phyloP scores from a whole-genome alignment of 805 yeast species.

The Yarrowia hollandica region DNA sequence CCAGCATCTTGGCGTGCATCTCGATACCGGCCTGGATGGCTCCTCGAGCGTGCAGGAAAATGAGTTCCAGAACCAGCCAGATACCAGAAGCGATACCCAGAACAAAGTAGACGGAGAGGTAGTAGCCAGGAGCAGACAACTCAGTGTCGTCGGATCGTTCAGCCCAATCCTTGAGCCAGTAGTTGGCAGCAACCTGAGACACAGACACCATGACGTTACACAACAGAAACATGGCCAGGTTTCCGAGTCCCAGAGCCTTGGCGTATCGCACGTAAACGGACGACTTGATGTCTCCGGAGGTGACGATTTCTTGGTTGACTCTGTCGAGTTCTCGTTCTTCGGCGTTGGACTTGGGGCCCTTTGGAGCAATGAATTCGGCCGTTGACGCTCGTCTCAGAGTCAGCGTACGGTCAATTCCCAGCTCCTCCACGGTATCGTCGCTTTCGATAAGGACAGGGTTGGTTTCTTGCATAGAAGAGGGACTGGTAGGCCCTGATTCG shows the following conservation, averaged over 20 bases:
- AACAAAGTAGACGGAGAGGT: constrained; percentile 66
- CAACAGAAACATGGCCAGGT: constrained; percentile 45
- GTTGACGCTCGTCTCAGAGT: constrained; percentile 17
- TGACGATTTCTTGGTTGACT: constrained; percentile 18
- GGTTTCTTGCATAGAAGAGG: neutral
- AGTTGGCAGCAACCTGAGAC: constrained; percentile 60
- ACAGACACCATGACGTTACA: constrained; percentile 46
- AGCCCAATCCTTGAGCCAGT: constrained; percentile 91
- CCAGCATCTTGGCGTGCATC: constrained; percentile 74
- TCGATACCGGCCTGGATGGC: constrained; percentile 34
- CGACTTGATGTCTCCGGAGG: constrained; percentile 50
- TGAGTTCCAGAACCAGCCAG: constrained; percentile 55
- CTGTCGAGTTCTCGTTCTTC: neutral
- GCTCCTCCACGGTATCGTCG: constrained; percentile 13
- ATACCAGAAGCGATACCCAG: constrained; percentile 55
- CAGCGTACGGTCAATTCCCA: neutral
- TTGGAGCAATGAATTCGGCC: constrained; percentile 8
- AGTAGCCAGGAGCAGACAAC: constrained; percentile 61
- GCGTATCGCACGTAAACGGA: constrained; percentile 71
- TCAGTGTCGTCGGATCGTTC: constrained; percentile 61
- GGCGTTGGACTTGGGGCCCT: neutral
- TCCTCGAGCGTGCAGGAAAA: constrained; percentile 56
- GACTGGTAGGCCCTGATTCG: neutral
- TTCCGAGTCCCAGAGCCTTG: constrained; percentile 57
- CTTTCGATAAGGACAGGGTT: neutral